Evolutionary conservation across 2,329 filamentous ascomycete species (phyloP).

Genomic region (Phialophora chinensis): DNA sequence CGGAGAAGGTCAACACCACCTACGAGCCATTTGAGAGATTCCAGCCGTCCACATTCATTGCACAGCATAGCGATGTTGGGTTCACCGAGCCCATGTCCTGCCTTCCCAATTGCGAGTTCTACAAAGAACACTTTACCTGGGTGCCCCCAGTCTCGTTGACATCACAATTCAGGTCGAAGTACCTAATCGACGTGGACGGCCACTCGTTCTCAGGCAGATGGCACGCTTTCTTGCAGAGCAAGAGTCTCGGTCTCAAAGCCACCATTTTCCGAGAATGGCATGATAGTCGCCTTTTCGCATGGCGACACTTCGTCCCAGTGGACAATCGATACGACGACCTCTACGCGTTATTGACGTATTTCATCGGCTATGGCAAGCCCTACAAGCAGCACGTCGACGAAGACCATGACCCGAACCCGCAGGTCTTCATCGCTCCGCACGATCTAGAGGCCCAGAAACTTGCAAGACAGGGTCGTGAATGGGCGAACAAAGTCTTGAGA

Average conservation of each 20-base stretch:
- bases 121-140: constrained; percentile 43
- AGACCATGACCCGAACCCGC: constrained; percentile 30
- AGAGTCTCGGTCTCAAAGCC: constrained; percentile 58
- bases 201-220: constrained; percentile 51
- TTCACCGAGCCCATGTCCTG: constrained; percentile 48
- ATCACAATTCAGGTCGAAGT: constrained; percentile 47
- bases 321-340: constrained; percentile 59
- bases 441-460: constrained; percentile 45
- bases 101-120: constrained; percentile 48
- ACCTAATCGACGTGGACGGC: constrained; percentile 49
- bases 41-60: constrained; percentile 43
- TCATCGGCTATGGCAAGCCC: constrained; percentile 49
- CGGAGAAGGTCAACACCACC: constrained; percentile 33
- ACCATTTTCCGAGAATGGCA: constrained; percentile 63
- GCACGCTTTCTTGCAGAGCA: constrained; percentile 54
- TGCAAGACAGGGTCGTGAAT: constrained; percentile 46
- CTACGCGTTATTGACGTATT: constrained; percentile 58
- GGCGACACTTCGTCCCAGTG: constrained; percentile 61
- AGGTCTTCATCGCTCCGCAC: constrained; percentile 44
- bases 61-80: constrained; percentile 47
- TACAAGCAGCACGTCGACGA: constrained; percentile 26
- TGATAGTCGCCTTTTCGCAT: constrained; percentile 57
- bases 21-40: constrained; percentile 42
- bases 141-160: constrained; percentile 42
- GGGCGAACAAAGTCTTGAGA: constrained; percentile 48